These are phyloP conservation scores for Dichotomocladium elegans DNA, from an alignment of 371 early-diverging fungal genomes.

Conservation along the genomic window DNA sequence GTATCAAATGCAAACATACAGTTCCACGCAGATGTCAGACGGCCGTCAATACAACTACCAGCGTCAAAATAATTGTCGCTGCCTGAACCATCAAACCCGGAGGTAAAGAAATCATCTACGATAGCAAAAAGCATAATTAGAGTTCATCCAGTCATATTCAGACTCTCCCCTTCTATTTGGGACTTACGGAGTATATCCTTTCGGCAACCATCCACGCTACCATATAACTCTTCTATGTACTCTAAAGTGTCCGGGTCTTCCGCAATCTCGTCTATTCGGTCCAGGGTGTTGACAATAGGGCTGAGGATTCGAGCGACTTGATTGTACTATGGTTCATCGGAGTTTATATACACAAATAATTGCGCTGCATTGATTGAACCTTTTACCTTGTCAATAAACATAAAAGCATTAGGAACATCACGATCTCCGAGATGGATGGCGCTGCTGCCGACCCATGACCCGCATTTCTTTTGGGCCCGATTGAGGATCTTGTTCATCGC, in stretches of 20 bases:
- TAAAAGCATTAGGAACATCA: slow-evolving; percentile 88
- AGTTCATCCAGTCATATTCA: too few relatives aligned
- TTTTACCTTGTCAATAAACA: slow-evolving; percentile 90
- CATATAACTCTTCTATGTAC: slow-evolving; percentile 72
- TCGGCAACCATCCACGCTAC: slow-evolving; percentile 55
- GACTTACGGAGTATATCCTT: slow-evolving; percentile 68
- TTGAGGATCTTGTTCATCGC: slow-evolving; percentile 87
- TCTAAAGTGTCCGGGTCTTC: slow-evolving; percentile 46
- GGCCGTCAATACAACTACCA: slow-evolving; percentile 95
- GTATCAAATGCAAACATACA: slow-evolving; percentile 44
- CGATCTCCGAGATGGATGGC: slow-evolving; percentile 95
- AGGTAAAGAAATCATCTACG: slow-evolving; percentile 86
- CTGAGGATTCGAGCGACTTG: slow-evolving; percentile 94
- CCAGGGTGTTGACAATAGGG: slow-evolving; percentile 78
- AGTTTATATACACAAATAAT: neutral
- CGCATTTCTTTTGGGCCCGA: slow-evolving; percentile 78
- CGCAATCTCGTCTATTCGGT: slow-evolving; percentile 61
- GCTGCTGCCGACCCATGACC: slow-evolving; percentile 92
- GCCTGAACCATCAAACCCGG: slow-evolving; percentile 96
- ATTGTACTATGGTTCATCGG: slow-evolving; percentile 59
- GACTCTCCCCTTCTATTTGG: too few relatives aligned
- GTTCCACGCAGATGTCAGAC: slow-evolving; percentile 93
- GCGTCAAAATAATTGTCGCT: slow-evolving; percentile 94
- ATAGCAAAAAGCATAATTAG: neutral
- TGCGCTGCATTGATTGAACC: neutral